Evolutionary conservation across 345 rosid genomes (phyloP), one percentile per base, ranked within the genome.

Genomic region (Anacardium occidentale): DNA sequence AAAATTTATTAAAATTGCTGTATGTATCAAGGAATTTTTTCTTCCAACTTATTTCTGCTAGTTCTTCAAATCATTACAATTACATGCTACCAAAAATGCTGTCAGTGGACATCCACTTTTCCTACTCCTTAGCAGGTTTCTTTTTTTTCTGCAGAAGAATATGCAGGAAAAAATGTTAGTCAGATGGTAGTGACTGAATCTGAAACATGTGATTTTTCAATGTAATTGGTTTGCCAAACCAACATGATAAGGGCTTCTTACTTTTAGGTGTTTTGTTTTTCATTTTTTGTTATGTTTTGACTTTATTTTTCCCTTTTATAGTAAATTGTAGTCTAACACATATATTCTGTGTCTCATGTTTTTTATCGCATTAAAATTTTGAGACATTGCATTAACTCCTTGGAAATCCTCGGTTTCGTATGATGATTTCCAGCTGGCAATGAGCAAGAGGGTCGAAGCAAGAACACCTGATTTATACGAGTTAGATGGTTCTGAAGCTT

Each of bases 401-500:
- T 74, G 52, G 74, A 75, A n/a, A n/a, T 68, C 72, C 67, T 63
- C 25, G 42, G 29, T 10, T 75, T 76, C 47, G 0, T 32, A 57
- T 40, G 42, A 26, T 52, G 3, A 50, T 51, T 69, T 86, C 69
- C 83, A 92, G 98, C 85, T 92, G 44, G 86, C 86, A 75, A 79
- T 78, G 79, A 87, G 83, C 85, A 93, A 82, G 83, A 86, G 84
- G 45, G 79, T 83, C 1, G 89, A 79, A 78, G 88, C 80, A 65
- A 87, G 74, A 53, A 60, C 76, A 69, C 76, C 91, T 68, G 74
- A 75, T 61, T 48, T 84, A 45, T 93, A 86, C 78, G 97, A 89
- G 79, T 75, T 95, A 67, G 96, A 90, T 71, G 97, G 99, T 47
- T 82, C 87, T 64, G 99, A 95, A 85, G 77, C 87, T 69, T 78